These are phyloP conservation scores for Lonicera japonica DNA, from an alignment of 129 eudicot species.

Conservation along the genomic window DNA sequence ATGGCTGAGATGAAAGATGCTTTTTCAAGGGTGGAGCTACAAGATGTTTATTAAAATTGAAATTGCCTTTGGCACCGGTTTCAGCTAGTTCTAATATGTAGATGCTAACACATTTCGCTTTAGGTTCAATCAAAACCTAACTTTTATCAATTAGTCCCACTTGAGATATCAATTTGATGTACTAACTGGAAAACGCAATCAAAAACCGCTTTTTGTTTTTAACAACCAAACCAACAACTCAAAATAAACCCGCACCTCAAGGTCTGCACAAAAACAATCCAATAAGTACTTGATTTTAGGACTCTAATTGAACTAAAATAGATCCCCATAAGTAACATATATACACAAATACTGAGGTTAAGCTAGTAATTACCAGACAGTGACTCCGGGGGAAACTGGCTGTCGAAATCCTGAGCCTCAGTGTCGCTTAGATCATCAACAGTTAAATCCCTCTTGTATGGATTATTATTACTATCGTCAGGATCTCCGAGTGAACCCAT, in stretches of 20 bases:
- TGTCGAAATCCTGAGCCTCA: conserved; percentile 45
- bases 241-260: neutral
- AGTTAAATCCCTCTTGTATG: no score
- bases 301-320: no score
- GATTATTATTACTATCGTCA: conserved; percentile 21
- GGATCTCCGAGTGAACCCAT: conserved; percentile 34
- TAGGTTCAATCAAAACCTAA: neutral
- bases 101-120: neutral
- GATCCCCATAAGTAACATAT: neutral
- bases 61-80: no score
- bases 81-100: neutral
- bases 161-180: no score
- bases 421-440: conserved; percentile 40
- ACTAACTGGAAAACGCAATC: no score
- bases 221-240: neutral
- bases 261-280: no score
- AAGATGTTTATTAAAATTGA: no score
- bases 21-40: no score
- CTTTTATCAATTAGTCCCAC: neutral
- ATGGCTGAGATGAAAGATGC: no score
- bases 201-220: neutral
- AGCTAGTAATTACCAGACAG: conserved; percentile 25
- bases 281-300: no score
- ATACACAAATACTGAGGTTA: neutral
- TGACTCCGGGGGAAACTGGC: conserved; percentile 29